Conservation (phyloP, 495 filamentous ascomycete genomes). For the Elaphomyces granulatus region DNA sequence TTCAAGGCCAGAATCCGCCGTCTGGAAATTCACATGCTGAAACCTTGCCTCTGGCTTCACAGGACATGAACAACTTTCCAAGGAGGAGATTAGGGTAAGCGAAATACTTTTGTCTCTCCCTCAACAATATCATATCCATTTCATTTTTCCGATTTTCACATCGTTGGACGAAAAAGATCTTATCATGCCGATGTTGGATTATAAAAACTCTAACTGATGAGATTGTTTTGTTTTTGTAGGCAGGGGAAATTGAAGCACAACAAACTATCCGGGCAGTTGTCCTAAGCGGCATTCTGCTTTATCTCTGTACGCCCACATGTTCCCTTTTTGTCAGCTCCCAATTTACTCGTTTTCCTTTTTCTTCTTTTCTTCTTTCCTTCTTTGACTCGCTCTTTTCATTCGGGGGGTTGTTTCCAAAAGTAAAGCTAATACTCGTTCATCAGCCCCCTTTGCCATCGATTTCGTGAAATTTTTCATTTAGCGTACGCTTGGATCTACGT, state of each 20-base stretch:
- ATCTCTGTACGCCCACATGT: constrained; percentile 66
- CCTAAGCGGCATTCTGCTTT: constrained; percentile 51
- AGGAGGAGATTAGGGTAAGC: constrained; percentile 33
- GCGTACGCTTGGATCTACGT: no score
- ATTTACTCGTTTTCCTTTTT: not conserved
- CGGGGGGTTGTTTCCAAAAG: no score
- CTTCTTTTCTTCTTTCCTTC: not conserved
- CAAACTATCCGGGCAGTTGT: constrained; percentile 49
- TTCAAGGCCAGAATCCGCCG: no score
- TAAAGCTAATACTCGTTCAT: no score
- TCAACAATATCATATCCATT: no score
- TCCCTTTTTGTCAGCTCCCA: not conserved
- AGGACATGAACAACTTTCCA: constrained; percentile 34
- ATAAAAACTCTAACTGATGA: no score
- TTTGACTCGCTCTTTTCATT: no score
- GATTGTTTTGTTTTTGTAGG: constrained; percentile 17
- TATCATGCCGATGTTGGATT: no score
- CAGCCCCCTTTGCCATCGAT: constrained; percentile 75
- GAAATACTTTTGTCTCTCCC: not conserved
- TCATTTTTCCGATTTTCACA: no score
- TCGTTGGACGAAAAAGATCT: no score
- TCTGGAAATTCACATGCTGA: no score
- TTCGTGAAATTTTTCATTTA: constrained; percentile 57
- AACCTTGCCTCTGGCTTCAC: not conserved
- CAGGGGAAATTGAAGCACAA: constrained; percentile 55